These are phyloP conservation scores for Dimocarpus longan DNA, from an alignment of 345 rosid species.

Conservation along the genomic window DNA sequence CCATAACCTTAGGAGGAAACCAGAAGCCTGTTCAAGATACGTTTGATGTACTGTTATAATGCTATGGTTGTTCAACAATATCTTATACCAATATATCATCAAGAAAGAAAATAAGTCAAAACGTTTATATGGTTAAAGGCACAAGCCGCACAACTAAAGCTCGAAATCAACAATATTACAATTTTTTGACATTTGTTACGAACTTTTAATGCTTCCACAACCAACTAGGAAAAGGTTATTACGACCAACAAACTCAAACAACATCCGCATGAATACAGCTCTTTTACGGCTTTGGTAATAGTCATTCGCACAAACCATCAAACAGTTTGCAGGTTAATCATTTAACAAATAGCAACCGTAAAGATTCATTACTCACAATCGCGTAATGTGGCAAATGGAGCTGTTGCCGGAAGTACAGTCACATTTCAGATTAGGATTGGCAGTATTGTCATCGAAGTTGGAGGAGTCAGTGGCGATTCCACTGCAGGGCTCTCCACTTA, in stretches of 20 bases:
- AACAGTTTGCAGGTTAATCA: neutral
- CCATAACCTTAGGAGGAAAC: no score
- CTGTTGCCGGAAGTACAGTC: constrained; percentile 34
- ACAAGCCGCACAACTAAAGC: no score
- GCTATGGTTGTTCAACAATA: no score
- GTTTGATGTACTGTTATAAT: no score
- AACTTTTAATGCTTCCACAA: no score
- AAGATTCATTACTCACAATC: constrained; percentile 28
- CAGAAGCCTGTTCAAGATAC: no score
- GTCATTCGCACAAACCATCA: neutral
- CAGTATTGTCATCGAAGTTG: neutral
- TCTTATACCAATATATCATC: no score
- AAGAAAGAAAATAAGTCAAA: no score
- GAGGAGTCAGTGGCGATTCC: constrained; percentile 39
- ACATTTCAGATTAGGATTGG: constrained; percentile 54
- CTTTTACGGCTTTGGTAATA: neutral
- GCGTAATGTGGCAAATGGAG: constrained; percentile 48
- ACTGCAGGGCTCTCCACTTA: constrained; percentile 50
- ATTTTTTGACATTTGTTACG: no score
- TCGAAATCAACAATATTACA: no score
- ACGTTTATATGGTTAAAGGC: no score
- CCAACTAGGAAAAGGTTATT: no score
- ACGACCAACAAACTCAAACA: neutral
- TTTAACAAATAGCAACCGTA: neutral
- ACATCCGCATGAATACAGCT: neutral